Base-by-base conservation (phyloP, 768 basidiomycete species). In the Lactifluus echinatus region DNA sequence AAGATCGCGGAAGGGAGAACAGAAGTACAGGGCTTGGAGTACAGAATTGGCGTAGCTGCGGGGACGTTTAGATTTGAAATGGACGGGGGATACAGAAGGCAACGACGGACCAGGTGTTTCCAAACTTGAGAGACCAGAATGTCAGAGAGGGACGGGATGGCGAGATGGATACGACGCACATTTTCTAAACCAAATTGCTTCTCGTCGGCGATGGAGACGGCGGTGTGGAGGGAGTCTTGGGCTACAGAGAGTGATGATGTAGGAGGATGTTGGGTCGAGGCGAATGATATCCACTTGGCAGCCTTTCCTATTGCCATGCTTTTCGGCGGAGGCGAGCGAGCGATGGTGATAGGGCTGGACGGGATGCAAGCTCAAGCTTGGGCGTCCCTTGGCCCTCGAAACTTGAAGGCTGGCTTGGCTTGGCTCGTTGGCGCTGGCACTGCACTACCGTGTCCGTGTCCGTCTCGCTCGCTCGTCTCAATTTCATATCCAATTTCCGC, bases 141-240 rank as follows among this genome's bases (percentile, higher is more conserved):
- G 50, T 23, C 26, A 59, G 34, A 56, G 60, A 48, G 28, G 53
- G 39, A 24, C 52, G 37, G 52, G 56, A 33, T 49, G 12, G 21
- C 45, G 43, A 24, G 19, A 81, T 1, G 46, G 11, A 36, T 31
- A 29, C 29, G 24, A 53, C 93, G 67, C 70, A 94, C 93, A 71
- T 98, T 98, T 77, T 96, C 95, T 52, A 96, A 76, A n/a, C 95
- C 95, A 76, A 94, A 95, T 68, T 83, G 86, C 77, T 93, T 92
- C 57, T 79, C 81, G 71, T 89, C 87, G 56, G 89, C 82, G 15
- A 81, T 75, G 47, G 76, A 74, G 59, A 74, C 53, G 34, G 65
- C 57, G 29, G 66, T 61, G 17, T 54, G 53, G 31, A 53, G 34
- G 45, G 46, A 46, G 36, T 52, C 55, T 33, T 39, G 42, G 21